These are phyloP conservation scores for Penicilliopsis zonata DNA, from an alignment of 495 filamentous ascomycete species.

Conservation along the genomic window DNA sequence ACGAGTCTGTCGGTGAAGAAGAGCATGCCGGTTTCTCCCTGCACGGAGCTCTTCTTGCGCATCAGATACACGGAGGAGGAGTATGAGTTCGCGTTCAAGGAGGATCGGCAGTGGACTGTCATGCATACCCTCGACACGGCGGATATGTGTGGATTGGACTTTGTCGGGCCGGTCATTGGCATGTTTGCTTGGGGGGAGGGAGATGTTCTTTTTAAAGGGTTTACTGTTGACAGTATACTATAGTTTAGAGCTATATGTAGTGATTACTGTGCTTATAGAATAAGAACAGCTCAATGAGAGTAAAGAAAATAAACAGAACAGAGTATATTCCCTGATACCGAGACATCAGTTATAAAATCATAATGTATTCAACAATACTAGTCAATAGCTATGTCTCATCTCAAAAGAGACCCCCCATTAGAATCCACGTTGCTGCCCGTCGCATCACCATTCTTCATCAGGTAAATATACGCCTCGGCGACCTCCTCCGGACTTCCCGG, in stretches of 20 bases:
- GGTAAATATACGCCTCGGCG: conserved; percentile 54
- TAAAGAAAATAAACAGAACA: too few relatives aligned
- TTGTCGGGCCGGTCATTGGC: conserved; percentile 11
- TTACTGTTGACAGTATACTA: too few relatives aligned
- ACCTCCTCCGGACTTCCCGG: conserved; percentile 44
- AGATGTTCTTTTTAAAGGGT: not conserved
- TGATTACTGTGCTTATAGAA: too few relatives aligned
- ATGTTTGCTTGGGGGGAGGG: conserved; percentile 5
- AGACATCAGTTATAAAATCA: too few relatives aligned
- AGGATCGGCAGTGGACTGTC: not conserved
- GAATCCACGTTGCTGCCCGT: conserved; percentile 34
- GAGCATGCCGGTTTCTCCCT: not conserved
- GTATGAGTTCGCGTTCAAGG: conserved; percentile 1
- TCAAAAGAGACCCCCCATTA: conserved; percentile 23
- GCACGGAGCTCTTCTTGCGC: not conserved
- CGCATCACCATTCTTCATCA: conserved; percentile 47
- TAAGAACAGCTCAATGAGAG: too few relatives aligned
- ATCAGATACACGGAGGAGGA: conserved; percentile 1
- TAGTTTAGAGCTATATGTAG: too few relatives aligned
- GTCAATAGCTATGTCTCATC: too few relatives aligned
- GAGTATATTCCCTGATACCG: too few relatives aligned
- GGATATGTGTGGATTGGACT: conserved; percentile 9
- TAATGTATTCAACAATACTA: too few relatives aligned
- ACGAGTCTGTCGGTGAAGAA: conserved; percentile 2
- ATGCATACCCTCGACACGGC: conserved; percentile 6